A percentile compares a stretch with the other conserved stretches of the same genome.
Conservation (phyloP, 257 asterid genomes). For the Misopates orontium region DNA sequence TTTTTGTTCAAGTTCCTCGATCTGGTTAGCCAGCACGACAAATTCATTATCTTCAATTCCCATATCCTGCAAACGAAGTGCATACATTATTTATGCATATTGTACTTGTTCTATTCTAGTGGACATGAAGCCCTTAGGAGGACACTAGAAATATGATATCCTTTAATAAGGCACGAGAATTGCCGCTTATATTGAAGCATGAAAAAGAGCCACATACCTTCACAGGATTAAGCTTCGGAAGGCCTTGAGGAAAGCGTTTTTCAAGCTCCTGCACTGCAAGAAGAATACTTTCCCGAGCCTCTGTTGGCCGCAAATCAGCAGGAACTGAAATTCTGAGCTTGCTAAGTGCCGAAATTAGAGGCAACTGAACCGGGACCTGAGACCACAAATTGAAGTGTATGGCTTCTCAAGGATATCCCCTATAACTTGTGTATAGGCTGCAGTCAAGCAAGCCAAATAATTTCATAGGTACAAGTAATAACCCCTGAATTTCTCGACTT, state of each 20-base stretch:
- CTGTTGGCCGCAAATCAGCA: constrained; percentile 85
- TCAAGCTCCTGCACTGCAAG: constrained; percentile 87
- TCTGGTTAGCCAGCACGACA: constrained; percentile 68
- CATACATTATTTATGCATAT: constrained; percentile 15
- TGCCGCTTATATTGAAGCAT: constrained; percentile 23
- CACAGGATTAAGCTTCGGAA: constrained; percentile 88
- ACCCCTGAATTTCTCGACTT: constrained; percentile 24
- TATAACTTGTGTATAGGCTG: constrained; percentile 12
- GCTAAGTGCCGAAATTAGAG: constrained; percentile 86
- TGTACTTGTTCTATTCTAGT: background rate
- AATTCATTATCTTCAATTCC: constrained; percentile 78
- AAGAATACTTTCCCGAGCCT: constrained; percentile 81
- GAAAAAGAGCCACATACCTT: constrained; percentile 52
- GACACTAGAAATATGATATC: constrained; percentile 8
- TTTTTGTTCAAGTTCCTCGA: constrained; percentile 82
- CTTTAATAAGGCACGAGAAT: background rate
- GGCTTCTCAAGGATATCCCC: constrained; percentile 13
- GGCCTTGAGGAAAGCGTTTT: constrained; percentile 86
- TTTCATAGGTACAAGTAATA: background rate
- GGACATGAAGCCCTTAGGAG: constrained; percentile 11
- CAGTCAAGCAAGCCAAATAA: background rate
- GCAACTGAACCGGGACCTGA: constrained; percentile 95
- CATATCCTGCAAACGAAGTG: constrained; percentile 66
- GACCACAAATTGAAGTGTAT: constrained; percentile 26
- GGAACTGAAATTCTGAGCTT: constrained; percentile 82